Evolutionary conservation across 2,329 filamentous ascomycete species (phyloP), one percentile per base, ranked within the genome.

Genomic region (Colletotrichum sp.): DNA sequence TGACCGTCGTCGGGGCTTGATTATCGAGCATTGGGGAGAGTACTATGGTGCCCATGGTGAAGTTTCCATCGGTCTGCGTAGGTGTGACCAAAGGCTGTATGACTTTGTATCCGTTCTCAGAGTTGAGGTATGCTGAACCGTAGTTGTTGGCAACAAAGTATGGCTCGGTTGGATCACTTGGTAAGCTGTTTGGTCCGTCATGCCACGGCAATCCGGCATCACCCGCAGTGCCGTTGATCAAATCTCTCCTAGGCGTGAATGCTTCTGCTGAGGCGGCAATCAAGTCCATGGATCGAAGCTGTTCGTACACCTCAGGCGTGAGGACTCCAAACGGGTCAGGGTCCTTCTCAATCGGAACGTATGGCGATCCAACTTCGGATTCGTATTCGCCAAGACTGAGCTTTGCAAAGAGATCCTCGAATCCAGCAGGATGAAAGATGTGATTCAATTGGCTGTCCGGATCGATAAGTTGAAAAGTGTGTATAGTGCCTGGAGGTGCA

Each of bases 401-500:
- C 21, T 60, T 72, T 5, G 79, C 76, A 78, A 88, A 88, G 3
- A 87, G 82, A 1, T 84, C 80, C 82, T 89, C 87, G 65, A 89
- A 88, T 18, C 86, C 87, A 34, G 87, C 86, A 4, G 87, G 87
- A 8, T 82, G 81, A 58, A 88, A 85, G 0, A 87, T 82, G 6
- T 87, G 87, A 3, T 85, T 82, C 78, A 89, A 82, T 75, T 88
- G 84, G 4, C 85, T 87, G 75, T 88, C 86, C 1, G 86, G 86
- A 67, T 88, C 87, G 13, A 87, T 77, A 13, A 88, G 82, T 78
- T 87, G 86, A 80, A 88, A 88, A 2, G 87, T 87, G 73, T 89
- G 88, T 1, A 85, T 88, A 1, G 86, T 87, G 70, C 88, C 85
- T 12, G 82, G 81, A 0, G 86, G 84, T 0, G 87, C 85, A 8